These are phyloP conservation scores for Aspergillus ellipticus DNA, from an alignment of 495 filamentous ascomycete genomes.

Conservation along the genomic window DNA sequence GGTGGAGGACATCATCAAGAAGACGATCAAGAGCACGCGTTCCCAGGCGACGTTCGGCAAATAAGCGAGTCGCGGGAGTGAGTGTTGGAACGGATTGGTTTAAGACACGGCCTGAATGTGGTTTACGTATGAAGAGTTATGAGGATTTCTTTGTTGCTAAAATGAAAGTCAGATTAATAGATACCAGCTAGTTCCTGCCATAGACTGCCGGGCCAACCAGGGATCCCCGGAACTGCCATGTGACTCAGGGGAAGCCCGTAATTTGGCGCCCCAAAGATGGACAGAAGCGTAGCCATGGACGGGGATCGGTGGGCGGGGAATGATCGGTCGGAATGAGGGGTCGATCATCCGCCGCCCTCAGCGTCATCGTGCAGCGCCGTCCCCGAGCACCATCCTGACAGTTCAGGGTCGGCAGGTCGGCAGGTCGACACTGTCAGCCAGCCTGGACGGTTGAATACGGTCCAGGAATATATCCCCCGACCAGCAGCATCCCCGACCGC, in stretches of 20 bases:
- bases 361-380: not conserved
- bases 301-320: not conserved
- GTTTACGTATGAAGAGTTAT: slow-evolving; percentile 30
- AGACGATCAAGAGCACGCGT: slow-evolving; percentile 75
- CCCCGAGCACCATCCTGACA: no score
- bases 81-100: slow-evolving; percentile 2
- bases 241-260: not conserved
- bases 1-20: slow-evolving; percentile 77
- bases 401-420: no score
- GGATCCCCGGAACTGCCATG: not conserved
- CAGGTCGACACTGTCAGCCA: no score
- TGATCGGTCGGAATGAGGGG: not conserved
- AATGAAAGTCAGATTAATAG: slow-evolving; percentile 23
- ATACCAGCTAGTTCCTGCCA: slow-evolving; percentile 24
- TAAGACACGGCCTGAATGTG: slow-evolving; percentile 11
- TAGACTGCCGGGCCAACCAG: not conserved
- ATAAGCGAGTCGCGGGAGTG: not conserved
- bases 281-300: not conserved
- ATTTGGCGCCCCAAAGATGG: not conserved
- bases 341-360: not conserved
- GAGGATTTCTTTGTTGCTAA: slow-evolving; percentile 22
- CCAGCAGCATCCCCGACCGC: no score
- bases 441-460: no score
- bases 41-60: slow-evolving; percentile 55
- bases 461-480: no score